Evolutionary conservation across 345 rosid genomes (phyloP).

Genomic region (Salix brachista): DNA sequence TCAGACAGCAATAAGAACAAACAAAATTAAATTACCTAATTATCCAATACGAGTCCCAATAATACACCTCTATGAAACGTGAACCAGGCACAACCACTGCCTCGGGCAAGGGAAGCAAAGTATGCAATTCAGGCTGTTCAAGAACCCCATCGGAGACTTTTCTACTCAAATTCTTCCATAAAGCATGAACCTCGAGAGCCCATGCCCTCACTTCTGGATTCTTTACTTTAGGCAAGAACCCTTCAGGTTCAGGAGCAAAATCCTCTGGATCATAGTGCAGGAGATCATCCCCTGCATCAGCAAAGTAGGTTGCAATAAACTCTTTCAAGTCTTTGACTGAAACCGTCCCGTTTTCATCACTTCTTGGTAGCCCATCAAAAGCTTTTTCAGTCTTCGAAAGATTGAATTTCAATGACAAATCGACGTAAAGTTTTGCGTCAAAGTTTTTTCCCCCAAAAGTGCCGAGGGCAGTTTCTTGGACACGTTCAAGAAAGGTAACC

Average conservation of each 20-base stretch:
- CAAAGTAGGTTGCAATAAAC: constrained; percentile 36
- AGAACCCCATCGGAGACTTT: constrained; percentile 48
- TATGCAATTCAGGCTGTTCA: constrained; percentile 55
- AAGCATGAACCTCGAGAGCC: constrained; percentile 76
- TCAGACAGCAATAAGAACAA: background rate
- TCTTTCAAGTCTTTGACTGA: constrained; percentile 9
- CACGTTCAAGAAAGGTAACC: constrained; percentile 55
- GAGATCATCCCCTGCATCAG: constrained; percentile 54
- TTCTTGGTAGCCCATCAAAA: constrained; percentile 47
- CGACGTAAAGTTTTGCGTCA: constrained; percentile 69
- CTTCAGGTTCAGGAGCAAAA: constrained; percentile 54
- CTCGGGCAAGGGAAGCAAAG: constrained; percentile 72
- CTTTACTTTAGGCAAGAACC: constrained; percentile 70
- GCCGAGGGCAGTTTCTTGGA: constrained; percentile 56
- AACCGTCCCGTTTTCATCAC: constrained; percentile 29
- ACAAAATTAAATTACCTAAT: constrained; percentile 46
- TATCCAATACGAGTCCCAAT: constrained; percentile 97
- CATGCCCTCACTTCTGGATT: constrained; percentile 56
- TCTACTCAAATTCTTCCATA: constrained; percentile 74
- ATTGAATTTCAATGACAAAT: constrained; percentile 52
- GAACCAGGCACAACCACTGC: constrained; percentile 73
- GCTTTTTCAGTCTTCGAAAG: constrained; percentile 43
- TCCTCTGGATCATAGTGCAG: constrained; percentile 50
- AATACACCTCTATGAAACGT: constrained; percentile 80
- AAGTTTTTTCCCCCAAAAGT: constrained; percentile 39